A percentile compares a stretch with the other conserved stretches of the same genome.
These are phyloP conservation scores for Blepharisma stoltei DNA, from an alignment of 73 alveolate genomes.

Conservation along the genomic window DNA sequence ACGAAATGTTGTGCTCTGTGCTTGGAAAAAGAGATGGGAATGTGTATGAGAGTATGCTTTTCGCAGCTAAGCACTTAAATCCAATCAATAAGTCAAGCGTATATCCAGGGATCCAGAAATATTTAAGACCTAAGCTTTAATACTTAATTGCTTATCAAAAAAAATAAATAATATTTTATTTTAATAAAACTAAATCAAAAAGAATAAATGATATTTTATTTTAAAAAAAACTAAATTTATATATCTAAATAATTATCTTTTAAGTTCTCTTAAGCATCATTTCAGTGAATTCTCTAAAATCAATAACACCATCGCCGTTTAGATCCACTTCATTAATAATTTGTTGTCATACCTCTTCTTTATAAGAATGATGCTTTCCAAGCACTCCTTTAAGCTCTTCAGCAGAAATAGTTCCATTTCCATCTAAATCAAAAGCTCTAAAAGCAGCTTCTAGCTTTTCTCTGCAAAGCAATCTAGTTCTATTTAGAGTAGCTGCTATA, in stretches of 20 bases:
- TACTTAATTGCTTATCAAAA: neutral
- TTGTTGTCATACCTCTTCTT: conserved; percentile 23
- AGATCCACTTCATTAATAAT: conserved; percentile 11
- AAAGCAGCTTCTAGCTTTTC: conserved; percentile 60
- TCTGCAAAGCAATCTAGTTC: conserved; percentile 39
- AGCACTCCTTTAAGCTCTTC: conserved; percentile 55
- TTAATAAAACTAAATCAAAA: neutral
- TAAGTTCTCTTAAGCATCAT: neutral
- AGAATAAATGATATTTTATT: neutral
- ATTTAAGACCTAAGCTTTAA: neutral
- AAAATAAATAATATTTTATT: neutral
- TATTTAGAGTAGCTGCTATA: conserved; percentile 48
- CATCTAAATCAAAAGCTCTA: conserved; percentile 56
- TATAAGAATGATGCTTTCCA: conserved; percentile 26
- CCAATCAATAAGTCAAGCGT: neutral
- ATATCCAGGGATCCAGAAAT: neutral
- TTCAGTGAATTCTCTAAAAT: neutral
- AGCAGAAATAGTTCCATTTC: conserved; percentile 49
- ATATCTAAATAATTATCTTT: neutral
- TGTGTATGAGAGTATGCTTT: conserved; percentile 31
- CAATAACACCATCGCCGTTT: conserved; percentile 5
- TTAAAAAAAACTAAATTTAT: neutral
- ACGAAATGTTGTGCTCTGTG: conserved; percentile 33
- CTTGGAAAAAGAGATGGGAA: conserved; percentile 46
- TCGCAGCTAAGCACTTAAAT: neutral